Evolutionary conservation across 768 basidiomycete genomes (phyloP), one percentile per base, ranked within the genome.

Genomic region (Russula griseocarnosa): DNA sequence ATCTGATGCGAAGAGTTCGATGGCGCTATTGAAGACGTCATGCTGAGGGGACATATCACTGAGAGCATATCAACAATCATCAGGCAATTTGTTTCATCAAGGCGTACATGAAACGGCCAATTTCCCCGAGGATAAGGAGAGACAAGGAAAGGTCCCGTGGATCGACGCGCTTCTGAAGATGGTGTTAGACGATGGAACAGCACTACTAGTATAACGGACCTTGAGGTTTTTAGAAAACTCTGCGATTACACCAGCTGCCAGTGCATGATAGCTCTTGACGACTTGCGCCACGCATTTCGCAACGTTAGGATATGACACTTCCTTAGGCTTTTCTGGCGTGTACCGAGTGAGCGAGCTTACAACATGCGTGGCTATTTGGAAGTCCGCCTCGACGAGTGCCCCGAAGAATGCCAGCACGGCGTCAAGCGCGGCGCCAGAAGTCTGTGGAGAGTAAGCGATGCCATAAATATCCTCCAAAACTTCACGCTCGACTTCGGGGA

Each of bases 1-100:
- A 42, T 90, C 86, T 1, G 85, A 80, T 3, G 81, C 76, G 72
- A 97, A 95, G 63, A 85, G 83, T 14, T 87, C 82, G 47, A 97
- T 84, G 0, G 87, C 81, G 58, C 82, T 80, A 34, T 79, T 76
- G 75, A 98, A 98, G 24, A 92, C 80, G n/a, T 90, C 87, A 42
- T 81, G 77, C 71, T 94, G 88, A 30, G 79, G 79, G 1, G 88
- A 85, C 84, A 98, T 88, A 70, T 98, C 96, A 67, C 95, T 98
- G 69, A n/a, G 60, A 40, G 34, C 36, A 18, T 38, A 47, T 66
- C 16, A 61, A 51, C 16, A 28, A 5, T 36, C 34, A 11, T 30
- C 10, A 38, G 28, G n/a, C 28, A 5, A 18, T 22, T 58, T 54
- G 38, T 36, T 4, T 50, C 58, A 46, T 42, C 58, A 57, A 36